phyloP scores from a whole-genome alignment of 208 protist genomes.

The Leishmania martiniquensis region DNA sequence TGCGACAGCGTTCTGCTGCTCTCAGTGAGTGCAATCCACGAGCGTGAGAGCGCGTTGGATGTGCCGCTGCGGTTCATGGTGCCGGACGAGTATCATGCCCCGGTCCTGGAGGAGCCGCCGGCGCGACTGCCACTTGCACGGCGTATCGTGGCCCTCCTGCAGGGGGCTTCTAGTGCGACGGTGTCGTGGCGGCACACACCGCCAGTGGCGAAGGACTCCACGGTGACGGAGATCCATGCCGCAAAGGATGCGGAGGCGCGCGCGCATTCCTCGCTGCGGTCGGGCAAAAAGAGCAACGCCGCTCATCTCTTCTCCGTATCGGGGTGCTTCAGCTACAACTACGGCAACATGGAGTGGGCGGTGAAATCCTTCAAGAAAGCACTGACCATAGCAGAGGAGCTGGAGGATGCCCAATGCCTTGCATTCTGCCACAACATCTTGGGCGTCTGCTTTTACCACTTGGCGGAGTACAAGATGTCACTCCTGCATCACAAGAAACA shows the following conservation, averaged over 20 bases:
- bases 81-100: slow-evolving; percentile 74
- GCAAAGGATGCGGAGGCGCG: slow-evolving; percentile 70
- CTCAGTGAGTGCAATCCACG: slow-evolving; percentile 45
- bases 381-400: slow-evolving; percentile 54
- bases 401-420: slow-evolving; percentile 56
- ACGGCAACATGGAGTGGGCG: slow-evolving; percentile 77
- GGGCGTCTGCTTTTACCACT: slow-evolving; percentile 76
- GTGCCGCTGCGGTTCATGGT: slow-evolving; percentile 78
- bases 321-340: slow-evolving; percentile 85
- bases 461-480: slow-evolving; percentile 74
- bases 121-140: slow-evolving; percentile 57
- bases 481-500: slow-evolving; percentile 88
- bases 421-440: slow-evolving; percentile 88
- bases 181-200: slow-evolving; percentile 42
- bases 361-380: slow-evolving; percentile 55
- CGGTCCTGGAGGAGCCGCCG: slow-evolving; percentile 71
- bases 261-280: slow-evolving; percentile 60
- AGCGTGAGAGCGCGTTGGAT: slow-evolving; percentile 71
- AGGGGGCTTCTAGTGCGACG: slow-evolving; percentile 62
- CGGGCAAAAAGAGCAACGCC: slow-evolving; percentile 51
- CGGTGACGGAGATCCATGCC: slow-evolving; percentile 43
- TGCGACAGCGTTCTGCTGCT: slow-evolving; percentile 63
- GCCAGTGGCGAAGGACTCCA: slow-evolving; percentile 16
- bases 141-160: slow-evolving; percentile 72
- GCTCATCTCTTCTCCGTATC: slow-evolving; percentile 56